Evolutionary conservation across 208 protist species (phyloP).

Genomic region (Trypanosoma boissoni): DNA sequence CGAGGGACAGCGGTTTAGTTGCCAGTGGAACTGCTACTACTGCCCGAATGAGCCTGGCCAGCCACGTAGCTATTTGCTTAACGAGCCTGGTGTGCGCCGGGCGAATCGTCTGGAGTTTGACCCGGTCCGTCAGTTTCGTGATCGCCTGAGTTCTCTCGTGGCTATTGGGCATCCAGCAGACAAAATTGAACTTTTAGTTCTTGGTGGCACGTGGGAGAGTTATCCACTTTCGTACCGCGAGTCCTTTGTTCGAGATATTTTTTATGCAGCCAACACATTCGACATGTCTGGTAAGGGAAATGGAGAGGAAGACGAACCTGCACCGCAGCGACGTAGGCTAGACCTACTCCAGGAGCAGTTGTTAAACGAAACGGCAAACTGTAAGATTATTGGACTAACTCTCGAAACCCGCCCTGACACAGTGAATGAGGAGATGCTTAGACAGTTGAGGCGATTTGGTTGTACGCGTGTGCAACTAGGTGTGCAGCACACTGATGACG

Average conservation of each 20-base stretch:
- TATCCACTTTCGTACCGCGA: conserved; percentile 93
- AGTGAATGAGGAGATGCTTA: conserved; percentile 92
- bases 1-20: conserved; percentile 82
- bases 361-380: conserved; percentile 90
- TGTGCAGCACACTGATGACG: conserved; percentile 98
- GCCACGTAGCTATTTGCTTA: conserved; percentile 88
- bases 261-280: conserved; percentile 88
- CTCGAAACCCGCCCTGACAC: conserved; percentile 99
- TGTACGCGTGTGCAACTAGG: conserved; percentile 99
- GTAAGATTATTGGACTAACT: conserved; percentile 98
- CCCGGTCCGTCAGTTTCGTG: conserved; percentile 75
- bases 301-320: too few relatives aligned
- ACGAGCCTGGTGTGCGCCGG: conserved; percentile 87
- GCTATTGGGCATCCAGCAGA: conserved; percentile 88
- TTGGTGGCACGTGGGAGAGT: conserved; percentile 99
- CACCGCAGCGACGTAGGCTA: too few relatives aligned
- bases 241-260: conserved; percentile 83
- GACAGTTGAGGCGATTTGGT: conserved; percentile 87
- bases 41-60: conserved; percentile 90
- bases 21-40: conserved; percentile 94
- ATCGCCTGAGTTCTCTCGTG: conserved; percentile 72
- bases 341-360: conserved; percentile 85
- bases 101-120: conserved; percentile 86
- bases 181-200: conserved; percentile 99
- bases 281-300: conserved; percentile 48